Base-by-base conservation (phyloP, 2,329 filamentous ascomycete species). In the Ascochyta lentis region DNA sequence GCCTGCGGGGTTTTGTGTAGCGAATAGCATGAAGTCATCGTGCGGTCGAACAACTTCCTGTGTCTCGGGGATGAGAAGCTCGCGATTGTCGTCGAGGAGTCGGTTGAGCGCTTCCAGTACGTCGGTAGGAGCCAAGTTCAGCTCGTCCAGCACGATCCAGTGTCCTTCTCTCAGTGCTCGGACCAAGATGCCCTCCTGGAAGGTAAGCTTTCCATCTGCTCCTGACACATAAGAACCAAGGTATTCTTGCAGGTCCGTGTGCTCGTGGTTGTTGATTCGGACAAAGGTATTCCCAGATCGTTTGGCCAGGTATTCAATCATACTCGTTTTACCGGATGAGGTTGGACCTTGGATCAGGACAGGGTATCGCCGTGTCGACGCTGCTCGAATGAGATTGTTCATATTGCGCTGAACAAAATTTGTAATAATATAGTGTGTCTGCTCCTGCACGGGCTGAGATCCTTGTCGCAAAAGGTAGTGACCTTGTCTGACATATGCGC, bases 221-320 rank as follows among this genome's bases (percentile, higher is more conserved):
- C 89, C 90, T 2, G 95, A 97, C 1, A 96, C 82, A 65, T 99
- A 99, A 0, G 92, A 96, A 16, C 95, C 95, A 6, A 99, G 80
- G 69, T 99, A 99, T 72, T 99, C 96, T 75, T 99, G 95, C 34
- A 99, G 80, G 74, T 99, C 95, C 0, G 95, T 99, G 70, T 99
- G 95, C 72, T 99, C 96, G 76, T 99, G 95, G 66, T 99, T 99
- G 78, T 99, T 99, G 81, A 99, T 99, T 57, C 95, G 87, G 39
- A 99, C 92, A 71, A 98, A 99, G 70, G 91, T 95, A 73, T 99
- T 96, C 3, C 96, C 95, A 27, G 92, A 98, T 51, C 91, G 89
- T 69, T 96, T 95, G n/a, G 96, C 94, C 34, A 99, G 83, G 72
- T 96, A 97, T 76, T 98, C 94, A 38, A 99, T 96, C 95, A 99